Evolutionary conservation across 2,329 filamentous ascomycete genomes (phyloP).

Genomic region (Lachnellula subtilissima): DNA sequence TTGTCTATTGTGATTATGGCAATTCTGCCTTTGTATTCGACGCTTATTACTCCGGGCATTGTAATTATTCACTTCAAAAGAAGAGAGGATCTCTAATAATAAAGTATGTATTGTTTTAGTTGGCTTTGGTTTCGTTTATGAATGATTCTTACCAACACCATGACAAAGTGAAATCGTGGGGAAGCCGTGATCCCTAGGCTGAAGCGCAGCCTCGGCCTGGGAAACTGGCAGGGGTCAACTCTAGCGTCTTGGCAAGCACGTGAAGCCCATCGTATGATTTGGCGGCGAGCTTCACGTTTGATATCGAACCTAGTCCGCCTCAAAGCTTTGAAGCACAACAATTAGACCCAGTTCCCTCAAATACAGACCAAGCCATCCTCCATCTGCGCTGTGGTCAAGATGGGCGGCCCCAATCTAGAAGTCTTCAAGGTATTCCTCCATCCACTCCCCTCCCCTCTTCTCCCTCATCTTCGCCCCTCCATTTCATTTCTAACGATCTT

Average conservation of each 20-base stretch:
- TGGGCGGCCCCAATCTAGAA: slow-evolving; percentile 87
- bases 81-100: not conserved
- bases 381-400: slow-evolving; percentile 32
- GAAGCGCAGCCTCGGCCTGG: not conserved
- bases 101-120: too few relatives aligned
- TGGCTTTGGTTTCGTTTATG: not conserved
- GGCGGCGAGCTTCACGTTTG: not conserved
- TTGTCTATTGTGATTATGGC: slow-evolving; percentile 86
- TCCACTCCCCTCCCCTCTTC: not conserved
- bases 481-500: slow-evolving; percentile 5
- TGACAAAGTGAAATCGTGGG: not conserved
- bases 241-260: not conserved
- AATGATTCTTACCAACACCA: not conserved
- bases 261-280: slow-evolving; percentile 2
- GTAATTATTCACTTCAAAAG: not conserved
- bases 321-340: not conserved
- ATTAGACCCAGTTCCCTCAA: not conserved
- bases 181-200: not conserved
- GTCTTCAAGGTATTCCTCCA: slow-evolving; percentile 72
- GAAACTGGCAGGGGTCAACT: not conserved
- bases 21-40: slow-evolving; percentile 63
- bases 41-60: slow-evolving; percentile 25
- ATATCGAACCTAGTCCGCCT: not conserved
- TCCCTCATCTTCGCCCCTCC: not conserved
- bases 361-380: not conserved